A percentile compares a stretch with the other conserved stretches of the same genome.
Conservation (phyloP, 768 basidiomycete genomes). For the Mycena pura region DNA sequence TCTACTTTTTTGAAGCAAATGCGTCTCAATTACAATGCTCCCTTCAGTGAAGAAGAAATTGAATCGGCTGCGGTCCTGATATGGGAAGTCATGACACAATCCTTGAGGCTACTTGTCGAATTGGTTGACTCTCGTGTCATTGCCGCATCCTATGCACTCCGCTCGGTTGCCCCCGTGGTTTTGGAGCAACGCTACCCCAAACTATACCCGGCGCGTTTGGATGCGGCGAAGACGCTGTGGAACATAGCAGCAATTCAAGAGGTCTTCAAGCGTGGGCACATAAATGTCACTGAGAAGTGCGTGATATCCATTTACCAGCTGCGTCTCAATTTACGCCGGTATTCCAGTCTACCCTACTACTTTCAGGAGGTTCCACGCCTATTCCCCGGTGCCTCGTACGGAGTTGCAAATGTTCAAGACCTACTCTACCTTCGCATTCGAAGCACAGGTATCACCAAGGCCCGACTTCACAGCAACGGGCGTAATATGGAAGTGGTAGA, state of each 20-base stretch:
- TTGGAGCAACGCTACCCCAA: neutral
- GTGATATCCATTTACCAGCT: too few species aligned
- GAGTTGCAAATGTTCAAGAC: conserved; percentile 81
- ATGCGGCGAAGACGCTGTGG: neutral
- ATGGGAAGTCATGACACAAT: neutral
- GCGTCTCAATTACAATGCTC: conserved; percentile 89
- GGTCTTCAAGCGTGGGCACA: neutral
- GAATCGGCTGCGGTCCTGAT: neutral
- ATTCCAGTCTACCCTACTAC: conserved; percentile 78
- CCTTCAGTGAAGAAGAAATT: conserved; percentile 64
- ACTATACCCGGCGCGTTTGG: neutral
- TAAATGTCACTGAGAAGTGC: too few species aligned
- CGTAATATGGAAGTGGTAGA: conserved; percentile 92
- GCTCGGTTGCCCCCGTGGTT: neutral
- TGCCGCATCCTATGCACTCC: neutral
- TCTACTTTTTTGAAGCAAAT: conserved; percentile 96
- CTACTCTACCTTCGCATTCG: conserved; percentile 85
- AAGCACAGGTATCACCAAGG: conserved; percentile 92
- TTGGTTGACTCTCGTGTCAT: neutral
- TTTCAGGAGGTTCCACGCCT: conserved; percentile 79
- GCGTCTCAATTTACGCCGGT: too few species aligned
- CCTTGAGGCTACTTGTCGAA: neutral
- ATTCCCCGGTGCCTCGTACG: conserved; percentile 73
- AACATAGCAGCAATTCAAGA: neutral
- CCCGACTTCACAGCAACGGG: conserved; percentile 75